Conservation (phyloP, 2,329 filamentous ascomycete species). For the Dactylellina leptospora region DNA sequence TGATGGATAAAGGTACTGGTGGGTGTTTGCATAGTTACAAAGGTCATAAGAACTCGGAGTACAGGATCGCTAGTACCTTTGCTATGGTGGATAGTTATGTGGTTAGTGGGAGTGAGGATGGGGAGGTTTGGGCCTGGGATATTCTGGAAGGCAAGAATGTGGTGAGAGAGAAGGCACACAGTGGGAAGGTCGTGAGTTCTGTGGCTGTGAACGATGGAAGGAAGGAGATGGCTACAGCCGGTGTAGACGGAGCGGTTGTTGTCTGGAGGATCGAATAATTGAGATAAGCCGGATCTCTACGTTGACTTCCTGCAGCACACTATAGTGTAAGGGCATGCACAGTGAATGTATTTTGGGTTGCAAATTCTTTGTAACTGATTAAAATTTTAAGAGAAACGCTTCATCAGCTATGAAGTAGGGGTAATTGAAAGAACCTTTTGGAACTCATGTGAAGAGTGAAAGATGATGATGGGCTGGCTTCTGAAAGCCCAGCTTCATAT, state of each 20-base stretch:
- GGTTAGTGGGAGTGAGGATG: conserved; percentile 57
- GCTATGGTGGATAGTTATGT: conserved; percentile 56
- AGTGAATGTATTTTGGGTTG: no score
- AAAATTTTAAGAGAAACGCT: no score
- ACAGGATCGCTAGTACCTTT: conserved; percentile 55
- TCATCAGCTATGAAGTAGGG: no score
- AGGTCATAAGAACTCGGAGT: conserved; percentile 56
- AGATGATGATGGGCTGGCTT: no score
- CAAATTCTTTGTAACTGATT: no score
- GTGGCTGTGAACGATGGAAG: conserved; percentile 55
- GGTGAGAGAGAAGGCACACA: conserved; percentile 55
- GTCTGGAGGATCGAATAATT: conserved; percentile 40
- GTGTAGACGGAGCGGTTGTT: conserved; percentile 56
- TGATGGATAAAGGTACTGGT: conserved; percentile 56
- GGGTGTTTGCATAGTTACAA: conserved; percentile 56
- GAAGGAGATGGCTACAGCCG: conserved; percentile 56
- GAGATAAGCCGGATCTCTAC: no score
- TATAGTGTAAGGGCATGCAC: no score
- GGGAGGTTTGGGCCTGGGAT: conserved; percentile 57
- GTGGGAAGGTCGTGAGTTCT: conserved; percentile 55
- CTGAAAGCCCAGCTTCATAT: no score
- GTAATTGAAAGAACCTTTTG: not conserved
- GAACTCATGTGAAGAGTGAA: not conserved
- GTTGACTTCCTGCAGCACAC: no score
- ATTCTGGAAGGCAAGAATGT: conserved; percentile 55